phyloP scores from a whole-genome alignment of 2,329 filamentous ascomycete genomes.

The Ceratocystis huliohia region DNA sequence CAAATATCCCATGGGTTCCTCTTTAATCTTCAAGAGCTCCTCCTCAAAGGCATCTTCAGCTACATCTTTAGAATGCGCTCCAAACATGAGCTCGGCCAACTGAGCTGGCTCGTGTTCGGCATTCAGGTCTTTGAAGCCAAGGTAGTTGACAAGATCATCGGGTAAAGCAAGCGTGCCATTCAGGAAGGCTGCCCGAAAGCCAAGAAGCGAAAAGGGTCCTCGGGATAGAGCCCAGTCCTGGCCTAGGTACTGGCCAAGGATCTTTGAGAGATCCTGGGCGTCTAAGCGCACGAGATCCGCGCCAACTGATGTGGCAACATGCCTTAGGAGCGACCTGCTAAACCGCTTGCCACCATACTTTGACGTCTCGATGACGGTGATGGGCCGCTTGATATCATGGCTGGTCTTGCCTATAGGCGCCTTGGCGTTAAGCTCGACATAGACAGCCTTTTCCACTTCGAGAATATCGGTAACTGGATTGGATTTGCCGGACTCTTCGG shows the following conservation, averaged over 20 bases:
- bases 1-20: constrained; percentile 26
- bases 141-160: constrained; percentile 25
- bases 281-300: constrained; percentile 58
- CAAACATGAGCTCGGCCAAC: constrained; percentile 18
- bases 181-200: constrained; percentile 43
- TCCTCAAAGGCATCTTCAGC: constrained; percentile 30
- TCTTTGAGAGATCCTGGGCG: constrained; percentile 55
- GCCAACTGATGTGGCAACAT: constrained; percentile 46
- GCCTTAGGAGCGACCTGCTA: constrained; percentile 43
- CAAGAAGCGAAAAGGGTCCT: constrained; percentile 41
- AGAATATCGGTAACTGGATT: constrained; percentile 18
- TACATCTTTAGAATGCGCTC: constrained; percentile 13
- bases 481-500: constrained; percentile 18
- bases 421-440: constrained; percentile 20
- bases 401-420: constrained; percentile 11
- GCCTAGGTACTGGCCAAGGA: constrained; percentile 58
- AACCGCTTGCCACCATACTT: constrained; percentile 32
- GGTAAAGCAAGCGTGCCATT: constrained; percentile 37
- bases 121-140: constrained; percentile 22
- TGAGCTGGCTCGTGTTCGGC: constrained; percentile 27
- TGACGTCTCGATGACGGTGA: constrained; percentile 30
- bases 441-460: constrained; percentile 21
- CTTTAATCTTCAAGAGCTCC: constrained; percentile 34
- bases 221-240: constrained; percentile 41
- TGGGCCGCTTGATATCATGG: constrained; percentile 28